A percentile compares a stretch with the other conserved stretches of the same genome.
These are phyloP conservation scores for Calonectria crousiana DNA, from an alignment of 2,329 filamentous ascomycete species.

Conservation along the genomic window DNA sequence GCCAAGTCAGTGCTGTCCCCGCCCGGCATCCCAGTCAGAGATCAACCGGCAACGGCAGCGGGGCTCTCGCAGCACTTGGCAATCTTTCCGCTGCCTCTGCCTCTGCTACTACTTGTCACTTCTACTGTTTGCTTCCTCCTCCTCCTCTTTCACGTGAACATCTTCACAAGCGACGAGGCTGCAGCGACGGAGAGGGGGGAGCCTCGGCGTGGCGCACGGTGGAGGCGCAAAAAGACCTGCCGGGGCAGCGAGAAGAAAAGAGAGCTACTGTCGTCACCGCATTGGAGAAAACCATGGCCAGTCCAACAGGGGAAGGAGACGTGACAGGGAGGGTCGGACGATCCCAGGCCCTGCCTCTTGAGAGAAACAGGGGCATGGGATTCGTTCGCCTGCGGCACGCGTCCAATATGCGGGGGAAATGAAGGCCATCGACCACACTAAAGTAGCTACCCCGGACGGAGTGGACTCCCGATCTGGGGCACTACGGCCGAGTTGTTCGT, in stretches of 20 bases:
- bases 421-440: conserved; percentile 24
- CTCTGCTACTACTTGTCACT: not conserved
- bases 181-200: not conserved
- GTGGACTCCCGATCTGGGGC: conserved; percentile 12
- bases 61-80: not conserved
- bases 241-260: not conserved
- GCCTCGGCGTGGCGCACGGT: conserved; percentile 37
- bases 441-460: conserved; percentile 32
- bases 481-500: not conserved
- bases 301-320: conserved; percentile 38
- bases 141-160: not conserved
- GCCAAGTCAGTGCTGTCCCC: conserved; percentile 3
- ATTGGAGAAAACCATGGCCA: conserved; percentile 2
- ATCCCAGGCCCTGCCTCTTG: conserved; percentile 27
- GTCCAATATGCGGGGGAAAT: conserved; percentile 38
- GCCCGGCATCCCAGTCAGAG: not conserved
- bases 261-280: conserved; percentile 4
- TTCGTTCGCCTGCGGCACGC: conserved; percentile 27
- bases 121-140: not conserved
- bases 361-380: conserved; percentile 15
- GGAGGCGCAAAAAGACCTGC: conserved; percentile 19
- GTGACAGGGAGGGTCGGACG: conserved; percentile 20
- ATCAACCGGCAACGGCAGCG: conserved; percentile 9
- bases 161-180: conserved; percentile 19
- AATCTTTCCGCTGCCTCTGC: too few species aligned